phyloP scores from a whole-genome alignment of 2,329 filamentous ascomycete species.

The Tolypocladium endophyticum region DNA sequence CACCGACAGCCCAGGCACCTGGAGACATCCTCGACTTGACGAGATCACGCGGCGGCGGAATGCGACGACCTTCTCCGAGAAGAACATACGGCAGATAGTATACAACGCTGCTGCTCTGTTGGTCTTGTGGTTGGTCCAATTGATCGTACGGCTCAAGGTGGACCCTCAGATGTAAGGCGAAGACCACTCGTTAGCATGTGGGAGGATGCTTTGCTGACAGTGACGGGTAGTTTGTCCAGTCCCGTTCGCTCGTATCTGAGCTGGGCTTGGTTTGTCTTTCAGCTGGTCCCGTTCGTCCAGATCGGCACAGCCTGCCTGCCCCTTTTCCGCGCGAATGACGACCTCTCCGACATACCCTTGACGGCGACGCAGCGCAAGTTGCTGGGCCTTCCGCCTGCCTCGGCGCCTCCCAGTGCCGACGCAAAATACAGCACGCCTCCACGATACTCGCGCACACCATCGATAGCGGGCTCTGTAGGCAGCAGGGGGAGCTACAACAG shows the following conservation, averaged over 20 bases:
- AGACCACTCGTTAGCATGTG: background rate
- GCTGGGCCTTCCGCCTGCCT: constrained; percentile 65
- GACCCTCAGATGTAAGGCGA: constrained; percentile 26
- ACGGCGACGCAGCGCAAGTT: constrained; percentile 67
- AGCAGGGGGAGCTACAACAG: constrained; percentile 45
- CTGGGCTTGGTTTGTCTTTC: constrained; percentile 35
- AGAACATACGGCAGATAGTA: constrained; percentile 59
- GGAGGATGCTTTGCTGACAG: background rate
- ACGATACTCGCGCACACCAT: constrained; percentile 69
- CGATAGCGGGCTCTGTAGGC: constrained; percentile 49
- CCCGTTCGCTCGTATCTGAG: constrained; percentile 24
- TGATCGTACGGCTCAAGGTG: constrained; percentile 23
- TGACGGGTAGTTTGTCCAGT: constrained; percentile 17
- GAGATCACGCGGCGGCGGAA: constrained; percentile 79
- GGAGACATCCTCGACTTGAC: constrained; percentile 80
- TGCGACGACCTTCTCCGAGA: constrained; percentile 66
- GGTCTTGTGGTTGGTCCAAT: constrained; percentile 24
- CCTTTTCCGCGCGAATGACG: constrained; percentile 60
- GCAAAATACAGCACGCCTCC: constrained; percentile 72
- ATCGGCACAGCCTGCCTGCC: constrained; percentile 62
- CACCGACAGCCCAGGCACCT: constrained; percentile 61
- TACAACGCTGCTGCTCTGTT: constrained; percentile 50
- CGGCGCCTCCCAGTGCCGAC: constrained; percentile 54
- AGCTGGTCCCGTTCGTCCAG: constrained; percentile 57
- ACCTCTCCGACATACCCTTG: constrained; percentile 79